phyloP scores from a whole-genome alignment of 2,329 filamentous ascomycete species.

The Colletotrichum somersetense region DNA sequence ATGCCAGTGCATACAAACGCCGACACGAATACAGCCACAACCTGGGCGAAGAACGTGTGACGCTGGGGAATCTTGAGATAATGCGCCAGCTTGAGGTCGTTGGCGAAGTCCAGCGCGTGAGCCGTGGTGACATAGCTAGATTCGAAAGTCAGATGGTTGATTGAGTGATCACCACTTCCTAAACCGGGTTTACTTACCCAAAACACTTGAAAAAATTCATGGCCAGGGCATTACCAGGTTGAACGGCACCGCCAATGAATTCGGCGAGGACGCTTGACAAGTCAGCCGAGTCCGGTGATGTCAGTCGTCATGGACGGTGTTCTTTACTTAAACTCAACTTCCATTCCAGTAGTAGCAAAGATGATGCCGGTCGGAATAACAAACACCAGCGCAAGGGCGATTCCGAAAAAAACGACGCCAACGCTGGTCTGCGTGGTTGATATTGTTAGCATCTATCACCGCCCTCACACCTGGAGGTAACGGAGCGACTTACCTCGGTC shows the following conservation, averaged over 20 bases:
- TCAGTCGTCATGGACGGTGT: too few relatives aligned
- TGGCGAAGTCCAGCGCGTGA: slow-evolving; percentile 53
- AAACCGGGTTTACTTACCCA: slow-evolving; percentile 40
- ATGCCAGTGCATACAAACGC: slow-evolving; percentile 52
- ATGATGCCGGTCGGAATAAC: slow-evolving; percentile 60
- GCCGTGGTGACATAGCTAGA: slow-evolving; percentile 49
- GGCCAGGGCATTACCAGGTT: slow-evolving; percentile 31
- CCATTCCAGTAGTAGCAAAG: slow-evolving; percentile 57
- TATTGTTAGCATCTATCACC: neutral
- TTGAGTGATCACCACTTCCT: too few relatives aligned
- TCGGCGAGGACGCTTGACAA: slow-evolving; percentile 43
- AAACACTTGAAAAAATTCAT: slow-evolving; percentile 45
- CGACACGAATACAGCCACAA: slow-evolving; percentile 52
- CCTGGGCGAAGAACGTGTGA: slow-evolving; percentile 52
- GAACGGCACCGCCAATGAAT: slow-evolving; percentile 37
- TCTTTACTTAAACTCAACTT: slow-evolving; percentile 45
- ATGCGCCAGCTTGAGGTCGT: slow-evolving; percentile 53
- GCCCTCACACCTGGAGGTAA: too few relatives aligned
- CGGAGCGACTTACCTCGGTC: slow-evolving; percentile 45
- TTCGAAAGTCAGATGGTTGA: slow-evolving; percentile 6
- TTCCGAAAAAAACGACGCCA: slow-evolving; percentile 58
- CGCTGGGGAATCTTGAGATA: slow-evolving; percentile 61
- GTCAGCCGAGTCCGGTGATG: rapidly evolving
- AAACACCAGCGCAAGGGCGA: slow-evolving; percentile 57
- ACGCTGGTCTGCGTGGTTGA: slow-evolving; percentile 51